phyloP scores from a whole-genome alignment of 2,329 filamentous ascomycete species.

The Aspergillaceae sp. region DNA sequence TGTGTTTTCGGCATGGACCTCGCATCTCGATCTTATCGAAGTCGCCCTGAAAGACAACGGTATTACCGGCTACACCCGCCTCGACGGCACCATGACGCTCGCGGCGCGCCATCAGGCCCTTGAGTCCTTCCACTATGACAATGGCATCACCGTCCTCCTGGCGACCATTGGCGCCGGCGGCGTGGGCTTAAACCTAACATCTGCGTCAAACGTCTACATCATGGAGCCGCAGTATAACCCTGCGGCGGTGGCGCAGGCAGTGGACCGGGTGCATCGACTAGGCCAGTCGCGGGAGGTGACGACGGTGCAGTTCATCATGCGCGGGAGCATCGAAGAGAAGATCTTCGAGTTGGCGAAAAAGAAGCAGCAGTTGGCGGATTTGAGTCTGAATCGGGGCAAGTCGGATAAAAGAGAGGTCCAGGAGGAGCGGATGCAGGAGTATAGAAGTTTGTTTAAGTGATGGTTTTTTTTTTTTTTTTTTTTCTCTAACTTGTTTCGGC shows the following conservation, averaged over 20 bases:
- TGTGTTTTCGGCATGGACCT: conserved; percentile 93
- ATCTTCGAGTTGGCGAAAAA: conserved; percentile 83
- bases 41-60: conserved; percentile 57
- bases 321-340: conserved; percentile 83
- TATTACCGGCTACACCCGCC: conserved; percentile 58
- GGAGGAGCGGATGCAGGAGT: conserved; percentile 53
- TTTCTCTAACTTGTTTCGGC: conserved; percentile 1
- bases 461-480: conserved; percentile 7
- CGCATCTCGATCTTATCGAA: conserved; percentile 85
- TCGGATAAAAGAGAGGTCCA: conserved; percentile 53
- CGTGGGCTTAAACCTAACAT: conserved; percentile 80
- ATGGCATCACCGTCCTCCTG: conserved; percentile 66
- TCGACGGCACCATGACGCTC: conserved; percentile 84
- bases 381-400: conserved; percentile 68
- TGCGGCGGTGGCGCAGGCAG: conserved; percentile 83
- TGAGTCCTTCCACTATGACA: conserved; percentile 65
- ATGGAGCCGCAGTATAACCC: conserved; percentile 99
- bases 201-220: conserved; percentile 79
- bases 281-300: conserved; percentile 82
- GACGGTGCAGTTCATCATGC: conserved; percentile 87
- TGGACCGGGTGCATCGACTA: conserved; percentile 85
- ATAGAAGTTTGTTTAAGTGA: conserved; percentile 50
- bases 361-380: conserved; percentile 81
- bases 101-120: conserved; percentile 65
- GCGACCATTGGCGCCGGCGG: conserved; percentile 90